These are phyloP conservation scores for Farysia itapuensis DNA, from an alignment of 1,284 basidiomycete species.

Conservation along the genomic window DNA sequence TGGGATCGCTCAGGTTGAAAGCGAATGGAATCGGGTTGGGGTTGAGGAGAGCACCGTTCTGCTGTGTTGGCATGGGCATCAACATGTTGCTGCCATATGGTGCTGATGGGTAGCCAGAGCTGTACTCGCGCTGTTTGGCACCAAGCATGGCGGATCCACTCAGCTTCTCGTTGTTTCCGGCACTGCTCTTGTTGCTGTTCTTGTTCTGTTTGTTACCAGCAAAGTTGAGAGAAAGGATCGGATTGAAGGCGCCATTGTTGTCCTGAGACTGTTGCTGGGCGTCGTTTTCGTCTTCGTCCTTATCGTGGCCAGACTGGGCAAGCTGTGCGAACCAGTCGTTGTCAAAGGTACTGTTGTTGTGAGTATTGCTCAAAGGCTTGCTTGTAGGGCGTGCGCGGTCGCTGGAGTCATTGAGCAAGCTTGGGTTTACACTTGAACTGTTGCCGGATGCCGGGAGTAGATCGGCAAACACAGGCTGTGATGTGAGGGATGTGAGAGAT, in stretches of 20 bases:
- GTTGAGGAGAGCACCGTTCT: conserved; percentile 53
- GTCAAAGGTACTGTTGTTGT: conserved; percentile 32
- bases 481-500: conserved; percentile 11
- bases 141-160: conserved; percentile 42
- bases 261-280: neutral
- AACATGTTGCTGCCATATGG: conserved; percentile 33
- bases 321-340: conserved; percentile 41
- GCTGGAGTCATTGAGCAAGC: conserved; percentile 18
- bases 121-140: conserved; percentile 29
- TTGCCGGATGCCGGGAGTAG: conserved; percentile 17
- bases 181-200: conserved; percentile 3
- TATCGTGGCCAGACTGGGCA: conserved; percentile 37
- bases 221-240: conserved; percentile 34
- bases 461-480: conserved; percentile 13
- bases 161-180: conserved; percentile 3
- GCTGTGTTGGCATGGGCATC: conserved; percentile 47
- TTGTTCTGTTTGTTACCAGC: conserved; percentile 5
- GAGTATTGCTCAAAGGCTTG: conserved; percentile 20
- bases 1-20: conserved; percentile 50
- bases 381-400: conserved; percentile 6
- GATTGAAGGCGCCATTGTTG: conserved; percentile 11
- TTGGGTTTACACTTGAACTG: conserved; percentile 25
- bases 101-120: conserved; percentile 17
- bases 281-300: conserved; percentile 5
- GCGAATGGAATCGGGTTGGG: conserved; percentile 55